Base-by-base conservation (phyloP, 1,284 basidiomycete genomes). In the Ganoderma boninense region DNA sequence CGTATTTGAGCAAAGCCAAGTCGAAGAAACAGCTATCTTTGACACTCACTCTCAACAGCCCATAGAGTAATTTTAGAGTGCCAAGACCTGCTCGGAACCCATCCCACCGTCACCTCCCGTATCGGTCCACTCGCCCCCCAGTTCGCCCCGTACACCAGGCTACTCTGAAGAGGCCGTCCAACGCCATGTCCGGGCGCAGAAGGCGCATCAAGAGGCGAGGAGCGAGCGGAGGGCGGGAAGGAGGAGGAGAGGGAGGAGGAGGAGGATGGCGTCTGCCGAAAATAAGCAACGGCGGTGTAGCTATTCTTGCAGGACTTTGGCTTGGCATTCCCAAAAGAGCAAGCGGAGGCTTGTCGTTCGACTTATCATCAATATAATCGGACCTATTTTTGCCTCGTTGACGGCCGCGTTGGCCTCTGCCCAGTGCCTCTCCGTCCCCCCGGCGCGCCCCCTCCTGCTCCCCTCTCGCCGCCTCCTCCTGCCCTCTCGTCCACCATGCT, bases 1-100 rank as follows among this genome's bases (percentile, higher is more conserved):
- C 76, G 77, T 79, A 79, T 81, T 77, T 79, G 79, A 79, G 77
- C 75, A 73, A 76, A 74, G 76, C 78, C 78, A 80, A 80, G 79
- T 74, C 67, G 69, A 75, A 74, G 75, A 72, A 72, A 52, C 49
- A 52, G 49, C 77, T 79, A 77, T 79, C 78, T 77, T 78, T 79
- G 77, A 75, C 75, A 71, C 72, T 77, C 73, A 74, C 73, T 74
- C 73, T 77, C 73, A 74, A 74, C 71, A 72, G 69, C 69, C 68
- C 59, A 69, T 32, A 57, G 72, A 71, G 72, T 79, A 80, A 78
- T 74, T 76, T 74, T 80, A 80, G 79, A 76, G 72, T 77, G 79
- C 79, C 79, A 80, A 80, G 79, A 70, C 69, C 71, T 73, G 75
- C 72, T 70, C 71, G 71, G 75, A 74, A 76, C 68, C 66, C 71